Evolutionary conservation across 2,329 filamentous ascomycete species (phyloP).

Genomic region (Colletotrichum coccodes): DNA sequence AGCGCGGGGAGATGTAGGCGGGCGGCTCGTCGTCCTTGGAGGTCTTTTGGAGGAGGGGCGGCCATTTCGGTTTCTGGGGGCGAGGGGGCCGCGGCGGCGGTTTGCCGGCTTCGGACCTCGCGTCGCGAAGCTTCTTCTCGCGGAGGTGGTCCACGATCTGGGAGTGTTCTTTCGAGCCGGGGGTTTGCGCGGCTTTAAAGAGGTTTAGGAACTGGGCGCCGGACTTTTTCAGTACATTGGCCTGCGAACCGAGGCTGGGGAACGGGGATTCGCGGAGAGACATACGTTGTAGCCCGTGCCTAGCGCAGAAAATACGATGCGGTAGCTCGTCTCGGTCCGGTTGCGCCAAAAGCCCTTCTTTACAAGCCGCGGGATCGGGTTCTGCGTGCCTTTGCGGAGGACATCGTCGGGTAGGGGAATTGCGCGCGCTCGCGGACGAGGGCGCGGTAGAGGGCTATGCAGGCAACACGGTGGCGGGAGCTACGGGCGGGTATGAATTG

Average conservation of each 20-base stretch:
- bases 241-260: not conserved
- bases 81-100: constrained; percentile 34
- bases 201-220: constrained; percentile 55
- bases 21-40: constrained; percentile 49
- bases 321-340: constrained; percentile 63
- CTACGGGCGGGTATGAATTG: constrained; percentile 58
- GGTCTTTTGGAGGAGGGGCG: constrained; percentile 47
- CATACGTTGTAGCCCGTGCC: constrained; percentile 74
- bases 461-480: constrained; percentile 64
- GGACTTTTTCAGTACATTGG: not conserved
- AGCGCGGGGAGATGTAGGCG: constrained; percentile 57
- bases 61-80: constrained; percentile 33
- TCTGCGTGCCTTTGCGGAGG: constrained; percentile 42
- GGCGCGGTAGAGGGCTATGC: constrained; percentile 77
- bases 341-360: constrained; percentile 72
- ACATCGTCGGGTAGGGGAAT: constrained; percentile 62
- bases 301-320: constrained; percentile 71
- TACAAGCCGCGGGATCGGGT: constrained; percentile 67
- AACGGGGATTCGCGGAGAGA: not conserved
- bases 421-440: constrained; percentile 68
- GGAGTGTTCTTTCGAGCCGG: constrained; percentile 51
- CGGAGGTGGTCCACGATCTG: constrained; percentile 54
- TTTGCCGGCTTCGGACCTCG: not conserved
- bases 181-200: constrained; percentile 48
- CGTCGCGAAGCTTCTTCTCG: constrained; percentile 32